These are phyloP conservation scores for Mortierella antarctica DNA, from an alignment of 192 early-diverging fungal species.

Conservation along the genomic window DNA sequence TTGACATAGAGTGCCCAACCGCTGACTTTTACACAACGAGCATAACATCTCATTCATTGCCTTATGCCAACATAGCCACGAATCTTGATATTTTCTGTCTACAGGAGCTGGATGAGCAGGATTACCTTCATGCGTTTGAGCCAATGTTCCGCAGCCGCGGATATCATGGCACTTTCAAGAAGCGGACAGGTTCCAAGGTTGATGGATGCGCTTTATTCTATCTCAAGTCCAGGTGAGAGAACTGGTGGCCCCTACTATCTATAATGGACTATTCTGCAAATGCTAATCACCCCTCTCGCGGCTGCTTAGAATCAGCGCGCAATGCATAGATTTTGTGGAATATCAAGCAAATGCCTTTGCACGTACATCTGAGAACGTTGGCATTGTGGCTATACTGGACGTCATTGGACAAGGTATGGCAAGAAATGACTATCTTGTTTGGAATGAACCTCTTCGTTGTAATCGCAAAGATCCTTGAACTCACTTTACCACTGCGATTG, in stretches of 20 bases:
- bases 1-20: neutral
- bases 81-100: slow-evolving; percentile 39
- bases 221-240: slow-evolving; percentile 18
- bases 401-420: slow-evolving; percentile 21
- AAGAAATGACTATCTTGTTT: neutral
- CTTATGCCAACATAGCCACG: slow-evolving; percentile 7
- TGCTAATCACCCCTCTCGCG: neutral
- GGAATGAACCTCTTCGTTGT: neutral
- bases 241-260: neutral
- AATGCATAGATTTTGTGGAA: neutral
- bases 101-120: slow-evolving; percentile 28
- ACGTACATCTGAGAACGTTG: slow-evolving; percentile 25
- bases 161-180: slow-evolving; percentile 16
- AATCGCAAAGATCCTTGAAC: neutral
- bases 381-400: slow-evolving; percentile 42
- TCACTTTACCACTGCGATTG: neutral
- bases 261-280: neutral
- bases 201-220: slow-evolving; percentile 51
- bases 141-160: slow-evolving; percentile 10
- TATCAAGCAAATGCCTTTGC: slow-evolving; percentile 5
- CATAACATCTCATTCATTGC: neutral
- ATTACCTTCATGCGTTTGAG: slow-evolving; percentile 8
- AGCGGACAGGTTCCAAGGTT: slow-evolving; percentile 19
- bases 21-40: neutral
- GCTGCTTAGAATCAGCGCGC: slow-evolving; percentile 6